Conservation (phyloP, 352 stramenopile species). For the Phytophthora syringae region DNA sequence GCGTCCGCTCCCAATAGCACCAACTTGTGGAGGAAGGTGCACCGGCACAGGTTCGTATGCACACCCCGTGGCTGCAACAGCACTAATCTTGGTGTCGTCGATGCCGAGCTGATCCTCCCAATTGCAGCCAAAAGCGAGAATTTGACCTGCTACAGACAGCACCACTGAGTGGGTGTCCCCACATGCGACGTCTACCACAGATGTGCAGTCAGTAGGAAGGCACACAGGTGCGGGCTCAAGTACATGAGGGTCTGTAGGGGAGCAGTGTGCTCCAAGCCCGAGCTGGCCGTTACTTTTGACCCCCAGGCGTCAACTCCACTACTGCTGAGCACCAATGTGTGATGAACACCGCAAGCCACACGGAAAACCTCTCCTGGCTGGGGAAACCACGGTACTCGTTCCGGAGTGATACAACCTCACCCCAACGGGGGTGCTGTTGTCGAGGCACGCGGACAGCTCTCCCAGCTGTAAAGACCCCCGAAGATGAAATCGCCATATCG, state of each 20-base stretch:
- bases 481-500: constrained; percentile 37
- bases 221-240: constrained; percentile 30
- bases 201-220: constrained; percentile 17
- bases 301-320: constrained; percentile 65
- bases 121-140: constrained; percentile 71
- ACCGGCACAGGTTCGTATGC: constrained; percentile 23
- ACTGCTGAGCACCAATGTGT: constrained; percentile 41
- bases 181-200: constrained; percentile 55
- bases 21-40: not conserved
- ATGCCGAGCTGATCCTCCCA: constrained; percentile 77
- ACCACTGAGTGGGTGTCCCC: constrained; percentile 75
- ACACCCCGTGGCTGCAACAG: constrained; percentile 24
- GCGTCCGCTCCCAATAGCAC: not conserved
- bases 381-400: constrained; percentile 29
- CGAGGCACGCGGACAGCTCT: constrained; percentile 13
- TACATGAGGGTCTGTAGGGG: constrained; percentile 24
- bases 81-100: constrained; percentile 16
- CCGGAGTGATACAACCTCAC: constrained; percentile 18
- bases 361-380: constrained; percentile 34
- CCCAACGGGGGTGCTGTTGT: constrained; percentile 18
- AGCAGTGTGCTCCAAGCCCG: constrained; percentile 40
- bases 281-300: constrained; percentile 76
- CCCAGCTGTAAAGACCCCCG: constrained; percentile 51
- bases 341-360: constrained; percentile 52
- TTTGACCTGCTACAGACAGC: constrained; percentile 47